Base-by-base conservation (phyloP, 2,329 filamentous ascomycete genomes). In the Corynespora cassiicola region DNA sequence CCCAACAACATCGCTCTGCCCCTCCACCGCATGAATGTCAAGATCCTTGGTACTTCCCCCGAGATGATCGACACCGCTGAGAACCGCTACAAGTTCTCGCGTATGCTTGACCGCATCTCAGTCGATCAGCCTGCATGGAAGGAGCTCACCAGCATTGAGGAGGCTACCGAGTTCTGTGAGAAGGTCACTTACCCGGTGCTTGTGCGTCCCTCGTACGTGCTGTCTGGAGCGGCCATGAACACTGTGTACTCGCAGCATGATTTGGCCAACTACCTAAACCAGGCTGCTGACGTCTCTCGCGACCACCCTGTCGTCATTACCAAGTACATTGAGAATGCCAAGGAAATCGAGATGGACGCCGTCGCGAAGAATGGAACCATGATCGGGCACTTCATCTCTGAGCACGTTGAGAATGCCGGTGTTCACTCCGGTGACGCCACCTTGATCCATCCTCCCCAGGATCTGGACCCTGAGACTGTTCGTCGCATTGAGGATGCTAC, bases 271-370 rank as follows among this genome's bases (percentile, higher is more conserved):
- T 97, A 95, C 70, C 78, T 99, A 28, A 82, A 88, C 51, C 92
- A 97, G 72, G 94, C 94, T 36, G 88, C 82, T 6, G 91, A 95
- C 52, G 94, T 99, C 30, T 97, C 94, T 5, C 85, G 88, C 47
- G 92, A 97, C 47, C 89, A 97, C 68, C 94, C 94, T 1, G 94
- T 99, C 8, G 94, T 99, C 46, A 97, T 99, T 63, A 97, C 92
- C 45, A 99, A 99, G 75, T 99, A 97, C 74, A 97, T 99, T 54
- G 94, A 99, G 76, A 94, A 95, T 54, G 94, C 94, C 52, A 97
- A 99, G 78, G 94, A 99, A 70, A 97, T 99, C 50, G 94, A 99
- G 72, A 97, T 99, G 94, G 94, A 99, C 59, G 94, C 94, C 25
- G 94, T 99, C 28, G 94, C 92, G 36, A 86, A 85, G 58, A 87